Conservation (phyloP, 2,329 filamentous ascomycete genomes). For the Pezicula radicicola region DNA sequence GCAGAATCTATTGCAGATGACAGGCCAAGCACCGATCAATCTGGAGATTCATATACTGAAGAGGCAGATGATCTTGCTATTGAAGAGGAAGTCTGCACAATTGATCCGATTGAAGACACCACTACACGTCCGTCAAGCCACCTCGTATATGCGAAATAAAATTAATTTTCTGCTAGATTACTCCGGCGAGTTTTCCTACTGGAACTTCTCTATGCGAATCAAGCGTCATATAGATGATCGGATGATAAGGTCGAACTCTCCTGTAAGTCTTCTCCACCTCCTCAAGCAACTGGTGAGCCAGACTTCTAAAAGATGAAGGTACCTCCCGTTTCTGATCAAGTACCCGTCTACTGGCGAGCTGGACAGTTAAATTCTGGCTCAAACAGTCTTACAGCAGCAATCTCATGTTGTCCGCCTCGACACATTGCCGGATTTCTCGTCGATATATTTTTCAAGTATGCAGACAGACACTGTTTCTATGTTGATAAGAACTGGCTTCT, state of each 20-base stretch:
- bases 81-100: constrained; percentile 37
- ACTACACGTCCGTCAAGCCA: constrained; percentile 31
- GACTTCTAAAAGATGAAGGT: not conserved
- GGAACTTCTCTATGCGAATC: constrained; percentile 29
- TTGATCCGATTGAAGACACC: constrained; percentile 38
- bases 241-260: constrained; percentile 21
- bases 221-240: constrained; percentile 46
- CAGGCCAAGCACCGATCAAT: constrained; percentile 15
- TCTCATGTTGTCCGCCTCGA: constrained; percentile 40
- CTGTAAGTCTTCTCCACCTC: constrained; percentile 8
- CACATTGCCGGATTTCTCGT: constrained; percentile 45
- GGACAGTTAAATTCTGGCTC: constrained; percentile 42
- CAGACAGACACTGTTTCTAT: constrained; percentile 46
- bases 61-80: constrained; percentile 21
- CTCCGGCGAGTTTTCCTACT: constrained; percentile 50
- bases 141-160: not conserved
- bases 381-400: constrained; percentile 34
- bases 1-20: constrained; percentile 34
- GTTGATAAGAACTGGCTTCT: constrained; percentile 42
- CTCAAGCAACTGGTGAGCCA: too few species aligned
- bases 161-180: constrained; percentile 34
- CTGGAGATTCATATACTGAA: constrained; percentile 3
- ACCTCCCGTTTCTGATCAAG: constrained; percentile 12
- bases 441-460: constrained; percentile 44
- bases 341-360: constrained; percentile 38